Evolutionary conservation across 2,329 filamentous ascomycete genomes (phyloP), one percentile per base, ranked within the genome.

Genomic region (Tympanopsis confertula): DNA sequence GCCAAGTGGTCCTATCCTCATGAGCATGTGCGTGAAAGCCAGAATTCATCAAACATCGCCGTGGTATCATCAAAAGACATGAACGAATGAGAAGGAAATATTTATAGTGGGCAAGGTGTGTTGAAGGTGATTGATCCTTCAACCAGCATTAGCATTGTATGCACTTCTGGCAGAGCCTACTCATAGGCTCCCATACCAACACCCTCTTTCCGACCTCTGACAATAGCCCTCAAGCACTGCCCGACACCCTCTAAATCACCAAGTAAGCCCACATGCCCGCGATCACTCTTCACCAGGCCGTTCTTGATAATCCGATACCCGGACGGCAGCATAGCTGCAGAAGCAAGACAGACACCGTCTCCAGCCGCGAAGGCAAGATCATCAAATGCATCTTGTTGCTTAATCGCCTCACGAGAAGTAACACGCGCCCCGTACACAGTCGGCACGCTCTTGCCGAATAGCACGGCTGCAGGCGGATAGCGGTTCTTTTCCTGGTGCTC

Each of bases 301-400:
- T 79, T 81, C 35, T 71, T 74, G 2, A 80, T 85, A 24, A 83
- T 66, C 36, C 72, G 68, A 53, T 94, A 95, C 0, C 87, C 87
- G 2, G 73, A 62, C 0, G 88, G 88, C 32, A 93, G 58, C 84
- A 93, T 89, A 0, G 87, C 83, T 43, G 89, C 85, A 37, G 76
- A 76, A 0, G 88, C 85, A 5, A 95, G 69, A 39, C 89, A 86
- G 0, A 96, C 88, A 0, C 88, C 89, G 53, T 96, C 88, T 2
- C 88, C 87, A 17, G 80, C 81, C 1, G 83, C 82, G 59, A 95
- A 95, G 0, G 86, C 74, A 2, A 96, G 67, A 47, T 93, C 81
- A 45, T 94, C 86, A 54, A 94, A 95, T 1, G 77, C 80, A 55
- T 93, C 86, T 0, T 75, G 65, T 42, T 77, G 75, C 36, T 77